These are phyloP conservation scores for Plasmodium vinckei DNA, from an alignment of 169 alveolate genomes.

Conservation along the genomic window DNA sequence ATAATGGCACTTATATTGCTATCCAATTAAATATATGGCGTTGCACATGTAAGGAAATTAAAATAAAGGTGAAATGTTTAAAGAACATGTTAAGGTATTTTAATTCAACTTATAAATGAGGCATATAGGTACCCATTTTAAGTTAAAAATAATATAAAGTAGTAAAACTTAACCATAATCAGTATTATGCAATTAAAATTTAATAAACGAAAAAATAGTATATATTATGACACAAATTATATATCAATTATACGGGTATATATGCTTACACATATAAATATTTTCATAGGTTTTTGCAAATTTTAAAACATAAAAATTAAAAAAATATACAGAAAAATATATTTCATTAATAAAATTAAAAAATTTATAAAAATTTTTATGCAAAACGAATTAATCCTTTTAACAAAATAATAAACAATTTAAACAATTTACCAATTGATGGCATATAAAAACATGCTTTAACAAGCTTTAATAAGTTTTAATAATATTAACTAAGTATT, in stretches of 20 bases:
- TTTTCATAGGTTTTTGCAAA: not conserved
- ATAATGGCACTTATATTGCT: too few species aligned
- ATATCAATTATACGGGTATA: not conserved
- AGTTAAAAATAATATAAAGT: not conserved
- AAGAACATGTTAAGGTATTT: not conserved
- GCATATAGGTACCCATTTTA: not conserved
- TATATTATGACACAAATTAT: not conserved
- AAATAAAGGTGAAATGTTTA: too few species aligned
- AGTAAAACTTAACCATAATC: not conserved
- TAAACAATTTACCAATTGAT: not conserved
- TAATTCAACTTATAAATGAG: slow-evolving; percentile 4
- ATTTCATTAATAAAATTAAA: not conserved
- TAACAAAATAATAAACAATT: slow-evolving; percentile 2
- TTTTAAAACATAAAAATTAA: slow-evolving; percentile 6
- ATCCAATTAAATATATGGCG: too few species aligned
- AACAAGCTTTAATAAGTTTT: slow-evolving; percentile 48
- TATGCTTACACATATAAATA: not conserved
- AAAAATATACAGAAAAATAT: slow-evolving; percentile 12
- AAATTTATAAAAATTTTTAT: not conserved
- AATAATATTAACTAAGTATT: slow-evolving; percentile 54
- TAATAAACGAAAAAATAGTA: slow-evolving; percentile 2
- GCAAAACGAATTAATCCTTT: not conserved
- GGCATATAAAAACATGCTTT: not conserved
- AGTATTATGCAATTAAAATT: not conserved
- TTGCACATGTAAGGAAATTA: too few species aligned